Conservation (phyloP, 129 eudicot species). For the Escallonia rubra region DNA sequence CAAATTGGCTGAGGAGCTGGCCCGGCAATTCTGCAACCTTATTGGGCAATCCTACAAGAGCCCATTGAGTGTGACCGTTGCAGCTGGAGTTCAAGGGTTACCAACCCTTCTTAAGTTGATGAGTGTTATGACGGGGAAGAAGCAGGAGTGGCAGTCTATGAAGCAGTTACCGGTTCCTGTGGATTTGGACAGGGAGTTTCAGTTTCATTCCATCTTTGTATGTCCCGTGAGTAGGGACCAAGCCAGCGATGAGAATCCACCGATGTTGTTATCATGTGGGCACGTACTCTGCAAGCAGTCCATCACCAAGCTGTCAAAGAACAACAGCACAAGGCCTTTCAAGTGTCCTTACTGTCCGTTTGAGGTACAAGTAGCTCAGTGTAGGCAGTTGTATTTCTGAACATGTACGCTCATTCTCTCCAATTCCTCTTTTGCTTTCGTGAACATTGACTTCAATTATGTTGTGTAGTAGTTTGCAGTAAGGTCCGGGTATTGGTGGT, state of each 20-base stretch:
- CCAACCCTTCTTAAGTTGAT: conserved; percentile 88
- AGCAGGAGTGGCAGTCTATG: conserved; percentile 83
- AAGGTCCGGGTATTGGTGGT: conserved; percentile 4
- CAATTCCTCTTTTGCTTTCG: conserved; percentile 4
- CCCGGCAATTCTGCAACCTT: conserved; percentile 62
- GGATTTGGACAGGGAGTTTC: conserved; percentile 68
- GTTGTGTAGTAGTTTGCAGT: conserved; percentile 10
- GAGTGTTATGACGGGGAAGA: conserved; percentile 83
- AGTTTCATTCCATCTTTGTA: conserved; percentile 84
- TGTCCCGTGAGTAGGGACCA: conserved; percentile 97
- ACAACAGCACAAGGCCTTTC: conserved; percentile 77
- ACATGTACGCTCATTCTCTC: conserved; percentile 18
- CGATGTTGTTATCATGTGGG: conserved; percentile 90
- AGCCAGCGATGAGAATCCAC: conserved; percentile 90
- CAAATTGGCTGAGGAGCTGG: conserved; percentile 54
- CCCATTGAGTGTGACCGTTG: conserved; percentile 68
- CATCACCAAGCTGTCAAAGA: conserved; percentile 77
- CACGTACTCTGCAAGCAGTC: conserved; percentile 86
- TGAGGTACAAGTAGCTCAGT: conserved; percentile 74
- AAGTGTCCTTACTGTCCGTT: conserved; percentile 92
- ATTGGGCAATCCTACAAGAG: conserved; percentile 68
- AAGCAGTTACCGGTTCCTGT: conserved; percentile 88
- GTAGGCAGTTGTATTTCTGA: conserved; percentile 65
- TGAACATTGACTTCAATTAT: conserved; percentile 3
- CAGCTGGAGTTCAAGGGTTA: conserved; percentile 84